Evolutionary conservation across 192 early-diverging fungal species (phyloP), one percentile per base, ranked within the genome.

Genomic region (Lobosporangium transversale): DNA sequence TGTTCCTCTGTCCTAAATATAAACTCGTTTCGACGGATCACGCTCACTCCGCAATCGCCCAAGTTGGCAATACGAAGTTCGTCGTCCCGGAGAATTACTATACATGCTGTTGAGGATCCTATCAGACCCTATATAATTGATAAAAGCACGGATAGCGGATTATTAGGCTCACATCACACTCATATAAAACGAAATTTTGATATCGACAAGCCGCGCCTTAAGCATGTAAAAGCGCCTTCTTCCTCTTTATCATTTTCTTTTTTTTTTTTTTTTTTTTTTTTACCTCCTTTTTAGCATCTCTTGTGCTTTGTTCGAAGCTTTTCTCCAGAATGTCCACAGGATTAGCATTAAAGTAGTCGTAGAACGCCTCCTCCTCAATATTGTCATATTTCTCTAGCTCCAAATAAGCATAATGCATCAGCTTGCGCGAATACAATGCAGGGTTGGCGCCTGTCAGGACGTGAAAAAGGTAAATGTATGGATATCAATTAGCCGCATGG

Each of bases 1-100:
- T 98, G 98, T 79, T 98, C 96, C 82, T 98, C 95, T 32, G 90
- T 96, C 37, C 95, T 86, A 80, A 97, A 99, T 21, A 96, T 90
- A 78, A 92, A 86, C 60, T 94, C 90, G 54, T 92, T 90, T 53
- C 90, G 85, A 33, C 98, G 90, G 47, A 99, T 92, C 1, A 99
- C 84, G 32, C 91, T 84, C 60, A 98, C 81, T 4, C 94, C 94
- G 76, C 95, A 96, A 80, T 99, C 98, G 40, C 98, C 98, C 47
- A 99, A 80, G 66, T 97, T 97, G 1, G 94, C 93, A 42, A 99
- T 91, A 6, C 96, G 89, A 42, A 99, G 82, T 83, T 97, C 95
- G 73, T 99, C 94, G 69, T 95, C 89, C 33, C 94, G 82, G 57
- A 99, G 70, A 9, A 99, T 82, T 29, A 89, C 94, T 57, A 99